Percentiles rank a stretch among this genome's conserved stretches.
Conservation (phyloP, 2,329 filamentous ascomycete genomes). For the Hypoxylon sp. region DNA sequence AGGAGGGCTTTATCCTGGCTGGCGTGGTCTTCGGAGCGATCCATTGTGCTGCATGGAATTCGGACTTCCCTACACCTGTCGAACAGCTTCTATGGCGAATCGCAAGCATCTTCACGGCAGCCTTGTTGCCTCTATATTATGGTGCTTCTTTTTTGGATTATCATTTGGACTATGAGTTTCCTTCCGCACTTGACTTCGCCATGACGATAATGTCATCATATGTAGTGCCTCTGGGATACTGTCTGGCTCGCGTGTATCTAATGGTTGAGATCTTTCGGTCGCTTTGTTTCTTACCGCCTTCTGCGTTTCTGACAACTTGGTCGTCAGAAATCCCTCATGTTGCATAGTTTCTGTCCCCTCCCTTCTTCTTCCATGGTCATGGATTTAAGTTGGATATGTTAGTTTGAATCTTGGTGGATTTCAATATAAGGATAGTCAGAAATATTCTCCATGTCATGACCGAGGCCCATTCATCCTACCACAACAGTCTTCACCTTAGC, state of each 20-base stretch:
- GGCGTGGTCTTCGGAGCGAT: not conserved
- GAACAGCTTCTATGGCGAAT: constrained; percentile 1
- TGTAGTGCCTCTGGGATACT: not conserved
- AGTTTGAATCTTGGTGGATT: too few species aligned
- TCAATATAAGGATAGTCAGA: too few species aligned
- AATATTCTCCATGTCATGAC: too few species aligned
- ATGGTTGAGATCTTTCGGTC: constrained; percentile 5
- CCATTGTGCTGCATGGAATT: constrained; percentile 1
- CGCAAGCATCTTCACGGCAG: constrained; percentile 1
- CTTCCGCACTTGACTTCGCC: not conserved
- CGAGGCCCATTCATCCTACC: not conserved
- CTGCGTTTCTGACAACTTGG: constrained; percentile 8
- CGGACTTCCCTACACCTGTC: not conserved
- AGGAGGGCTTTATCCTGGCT: constrained; percentile 1
- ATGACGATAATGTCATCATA: not conserved
- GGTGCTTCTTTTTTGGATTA: not conserved
- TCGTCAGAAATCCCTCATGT: constrained; percentile 1
- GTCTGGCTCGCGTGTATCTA: not conserved
- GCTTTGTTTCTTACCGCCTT: not conserved
- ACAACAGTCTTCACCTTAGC: not conserved
- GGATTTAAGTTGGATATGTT: too few species aligned
- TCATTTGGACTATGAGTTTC: not conserved
- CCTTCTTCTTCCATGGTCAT: too few species aligned
- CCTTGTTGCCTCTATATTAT: constrained; percentile 1
- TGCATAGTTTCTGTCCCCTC: not conserved